These are phyloP conservation scores for Penicillium aurantiogriseum DNA, from an alignment of 2,329 filamentous ascomycete genomes.

Conservation along the genomic window DNA sequence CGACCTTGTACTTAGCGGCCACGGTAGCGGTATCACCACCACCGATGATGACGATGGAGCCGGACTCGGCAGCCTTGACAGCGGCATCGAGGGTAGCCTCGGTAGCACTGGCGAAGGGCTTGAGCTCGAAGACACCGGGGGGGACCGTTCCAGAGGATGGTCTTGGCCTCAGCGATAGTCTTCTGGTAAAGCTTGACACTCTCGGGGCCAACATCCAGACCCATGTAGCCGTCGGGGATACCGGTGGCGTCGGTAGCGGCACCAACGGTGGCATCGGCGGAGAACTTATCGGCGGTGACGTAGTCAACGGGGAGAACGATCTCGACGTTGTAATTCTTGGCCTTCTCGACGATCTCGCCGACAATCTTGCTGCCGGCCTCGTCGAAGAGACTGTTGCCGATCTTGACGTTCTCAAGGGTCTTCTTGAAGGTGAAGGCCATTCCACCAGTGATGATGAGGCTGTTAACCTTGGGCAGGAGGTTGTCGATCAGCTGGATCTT, in stretches of 20 bases:
- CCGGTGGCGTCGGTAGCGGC: slow-evolving; percentile 81
- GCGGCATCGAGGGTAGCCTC: slow-evolving; percentile 89
- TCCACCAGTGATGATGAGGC: slow-evolving; percentile 90
- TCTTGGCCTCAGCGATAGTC: slow-evolving; percentile 84
- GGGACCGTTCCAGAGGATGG: slow-evolving; percentile 98
- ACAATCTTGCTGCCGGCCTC: slow-evolving; percentile 93
- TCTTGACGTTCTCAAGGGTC: slow-evolving; percentile 85
- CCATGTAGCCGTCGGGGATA: slow-evolving; percentile 97
- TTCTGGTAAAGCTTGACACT: slow-evolving; percentile 83
- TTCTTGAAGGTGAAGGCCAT: slow-evolving; percentile 99
- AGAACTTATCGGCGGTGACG: slow-evolving; percentile 94
- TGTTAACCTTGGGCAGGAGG: slow-evolving; percentile 96
- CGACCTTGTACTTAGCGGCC: slow-evolving; percentile 92
- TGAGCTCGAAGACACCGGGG: slow-evolving; percentile 96
- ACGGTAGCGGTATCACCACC: slow-evolving; percentile 98
- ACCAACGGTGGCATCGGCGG: slow-evolving; percentile 75
- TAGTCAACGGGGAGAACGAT: slow-evolving; percentile 93
- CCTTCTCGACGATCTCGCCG: slow-evolving; percentile 83
- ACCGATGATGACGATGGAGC: slow-evolving; percentile 97
- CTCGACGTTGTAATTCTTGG: slow-evolving; percentile 93
- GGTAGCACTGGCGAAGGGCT: slow-evolving; percentile 88
- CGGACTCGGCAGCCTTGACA: slow-evolving; percentile 73
- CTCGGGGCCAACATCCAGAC: slow-evolving; percentile 90
- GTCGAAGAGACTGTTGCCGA: slow-evolving; percentile 89
- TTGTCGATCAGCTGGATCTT: slow-evolving; percentile 99